Evolutionary conservation across 2,329 filamentous ascomycete genomes (phyloP).

Genomic region (Ophiocordyceps camponoti-saundersi): DNA sequence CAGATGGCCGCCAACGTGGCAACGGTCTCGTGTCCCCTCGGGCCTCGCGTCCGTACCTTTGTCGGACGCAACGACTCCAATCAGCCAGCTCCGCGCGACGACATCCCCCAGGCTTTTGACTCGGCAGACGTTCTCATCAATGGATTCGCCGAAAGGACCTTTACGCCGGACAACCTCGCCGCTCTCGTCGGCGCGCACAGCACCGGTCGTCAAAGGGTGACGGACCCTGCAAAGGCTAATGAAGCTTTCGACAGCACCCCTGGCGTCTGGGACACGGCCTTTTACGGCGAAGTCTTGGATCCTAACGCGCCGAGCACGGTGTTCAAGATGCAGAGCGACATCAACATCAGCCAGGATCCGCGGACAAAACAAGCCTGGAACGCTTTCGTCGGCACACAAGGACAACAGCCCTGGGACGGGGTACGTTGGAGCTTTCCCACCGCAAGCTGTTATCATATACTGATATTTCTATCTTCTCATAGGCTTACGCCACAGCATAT

Average conservation of each 20-base stretch:
- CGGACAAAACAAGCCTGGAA: constrained; percentile 11
- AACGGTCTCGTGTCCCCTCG: constrained; percentile 23
- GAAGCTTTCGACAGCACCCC: constrained; percentile 32
- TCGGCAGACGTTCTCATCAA: constrained; percentile 23
- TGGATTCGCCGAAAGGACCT: constrained; percentile 33
- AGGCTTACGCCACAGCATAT: constrained; percentile 32
- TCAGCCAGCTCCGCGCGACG: constrained; percentile 17
- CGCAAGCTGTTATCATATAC: neutral
- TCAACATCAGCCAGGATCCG: constrained; percentile 17
- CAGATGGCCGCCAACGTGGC: constrained; percentile 31
- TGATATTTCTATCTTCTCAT: neutral
- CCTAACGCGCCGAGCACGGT: constrained; percentile 12
- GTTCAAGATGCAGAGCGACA: constrained; percentile 22
- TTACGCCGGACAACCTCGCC: constrained; percentile 26
- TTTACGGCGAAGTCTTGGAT: constrained; percentile 22
- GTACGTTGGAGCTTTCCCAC: neutral
- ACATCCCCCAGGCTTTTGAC: constrained; percentile 23
- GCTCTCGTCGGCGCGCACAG: constrained; percentile 36
- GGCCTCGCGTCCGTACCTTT: constrained; percentile 28
- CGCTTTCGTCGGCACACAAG: constrained; percentile 11
- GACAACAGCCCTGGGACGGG: neutral
- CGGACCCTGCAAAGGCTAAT: constrained; percentile 19
- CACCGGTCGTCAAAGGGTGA: constrained; percentile 26
- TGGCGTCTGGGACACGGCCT: constrained; percentile 31
- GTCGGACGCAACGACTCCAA: constrained; percentile 29